These are phyloP conservation scores for Aspergillus pseudonomiae DNA, from an alignment of 2,329 filamentous ascomycete species.

Conservation along the genomic window DNA sequence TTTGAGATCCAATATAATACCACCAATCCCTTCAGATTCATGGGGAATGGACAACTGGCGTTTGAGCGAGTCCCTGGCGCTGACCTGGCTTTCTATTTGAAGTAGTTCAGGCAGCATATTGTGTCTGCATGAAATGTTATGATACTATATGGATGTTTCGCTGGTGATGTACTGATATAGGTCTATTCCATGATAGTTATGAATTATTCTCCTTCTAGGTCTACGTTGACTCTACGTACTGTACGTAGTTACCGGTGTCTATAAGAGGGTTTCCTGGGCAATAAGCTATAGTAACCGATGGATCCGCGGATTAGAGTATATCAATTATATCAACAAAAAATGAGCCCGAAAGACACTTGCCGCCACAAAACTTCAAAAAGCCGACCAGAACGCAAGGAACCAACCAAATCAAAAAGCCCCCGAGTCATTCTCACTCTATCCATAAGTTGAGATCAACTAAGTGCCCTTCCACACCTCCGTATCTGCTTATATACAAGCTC, in stretches of 20 bases:
- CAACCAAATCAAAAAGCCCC: constrained; percentile 6
- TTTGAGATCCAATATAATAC: constrained; percentile 21
- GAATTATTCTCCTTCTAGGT: neutral
- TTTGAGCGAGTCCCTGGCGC: constrained; percentile 12
- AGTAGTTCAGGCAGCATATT: neutral
- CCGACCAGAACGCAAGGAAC: neutral
- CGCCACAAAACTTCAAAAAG: neutral
- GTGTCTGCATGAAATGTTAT: neutral
- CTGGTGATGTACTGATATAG: neutral
- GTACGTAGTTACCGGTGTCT: too few relatives aligned
- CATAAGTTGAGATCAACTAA: neutral
- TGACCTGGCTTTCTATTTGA: constrained; percentile 18
- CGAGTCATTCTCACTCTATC: neutral
- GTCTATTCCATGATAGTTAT: neutral
- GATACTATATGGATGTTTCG: neutral
- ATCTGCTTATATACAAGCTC: constrained; percentile 29
- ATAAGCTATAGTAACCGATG: neutral
- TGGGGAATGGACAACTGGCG: constrained; percentile 19
- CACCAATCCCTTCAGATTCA: constrained; percentile 17
- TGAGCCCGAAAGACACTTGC: neutral
- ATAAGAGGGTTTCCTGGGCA: too few relatives aligned
- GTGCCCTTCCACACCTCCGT: constrained; percentile 18
- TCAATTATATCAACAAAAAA: neutral
- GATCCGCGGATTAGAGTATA: neutral
- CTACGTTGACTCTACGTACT: neutral